These are phyloP conservation scores for Vinca major DNA, from an alignment of 305 asterid genomes.

Conservation along the genomic window DNA sequence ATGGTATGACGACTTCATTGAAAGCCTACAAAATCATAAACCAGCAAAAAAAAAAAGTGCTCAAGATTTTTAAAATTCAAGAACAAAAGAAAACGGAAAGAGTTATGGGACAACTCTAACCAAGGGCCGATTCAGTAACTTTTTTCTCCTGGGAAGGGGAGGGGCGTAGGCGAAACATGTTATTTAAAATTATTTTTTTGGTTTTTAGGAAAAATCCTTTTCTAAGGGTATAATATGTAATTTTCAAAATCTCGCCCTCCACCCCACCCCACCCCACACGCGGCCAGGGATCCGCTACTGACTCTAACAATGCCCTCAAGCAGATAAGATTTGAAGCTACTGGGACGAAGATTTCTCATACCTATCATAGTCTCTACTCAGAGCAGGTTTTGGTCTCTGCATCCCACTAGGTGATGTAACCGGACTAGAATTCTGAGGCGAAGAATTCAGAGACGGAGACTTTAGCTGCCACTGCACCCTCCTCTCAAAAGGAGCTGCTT, in stretches of 20 bases:
- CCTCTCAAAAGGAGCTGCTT: slow-evolving; percentile 22
- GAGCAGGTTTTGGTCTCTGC: slow-evolving; percentile 27
- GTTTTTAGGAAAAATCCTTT: too few species aligned
- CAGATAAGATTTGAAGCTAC: not conserved
- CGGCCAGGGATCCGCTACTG: too few species aligned
- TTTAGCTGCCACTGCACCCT: slow-evolving; percentile 34
- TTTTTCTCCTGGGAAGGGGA: too few species aligned
- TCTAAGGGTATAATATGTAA: too few species aligned
- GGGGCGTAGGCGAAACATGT: too few species aligned
- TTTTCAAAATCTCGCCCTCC: too few species aligned
- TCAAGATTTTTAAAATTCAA: not conserved
- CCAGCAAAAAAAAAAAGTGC: slow-evolving; percentile 6
- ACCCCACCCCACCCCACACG: too few species aligned
- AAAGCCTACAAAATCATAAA: slow-evolving; percentile 46
- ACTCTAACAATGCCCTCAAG: too few species aligned
- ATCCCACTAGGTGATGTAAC: slow-evolving; percentile 23
- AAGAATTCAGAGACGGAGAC: slow-evolving; percentile 19
- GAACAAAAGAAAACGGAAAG: too few species aligned
- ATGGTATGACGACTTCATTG: slow-evolving; percentile 52
- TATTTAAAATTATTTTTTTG: too few species aligned
- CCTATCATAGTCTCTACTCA: slow-evolving; percentile 49
- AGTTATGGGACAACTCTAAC: too few species aligned
- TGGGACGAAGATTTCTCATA: slow-evolving; percentile 23
- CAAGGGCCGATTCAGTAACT: too few species aligned
- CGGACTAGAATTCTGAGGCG: slow-evolving; percentile 26